phyloP scores from a whole-genome alignment of 2,329 filamentous ascomycete species.

The Beauveria caledonica region DNA sequence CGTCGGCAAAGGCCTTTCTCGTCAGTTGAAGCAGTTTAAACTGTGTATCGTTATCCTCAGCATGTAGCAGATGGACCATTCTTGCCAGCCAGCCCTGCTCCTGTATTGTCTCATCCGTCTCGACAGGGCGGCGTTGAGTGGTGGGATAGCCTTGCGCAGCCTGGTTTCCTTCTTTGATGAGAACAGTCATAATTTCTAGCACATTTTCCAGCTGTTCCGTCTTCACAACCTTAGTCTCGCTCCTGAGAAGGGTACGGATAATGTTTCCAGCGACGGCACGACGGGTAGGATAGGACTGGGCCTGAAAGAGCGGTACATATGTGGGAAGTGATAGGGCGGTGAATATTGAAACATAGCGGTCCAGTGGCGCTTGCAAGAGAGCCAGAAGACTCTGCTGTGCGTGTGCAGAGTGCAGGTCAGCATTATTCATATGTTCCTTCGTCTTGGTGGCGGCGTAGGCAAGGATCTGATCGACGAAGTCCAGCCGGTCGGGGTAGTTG shows the following conservation, averaged over 20 bases:
- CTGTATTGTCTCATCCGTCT: slow-evolving; percentile 96
- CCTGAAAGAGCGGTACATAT: slow-evolving; percentile 81
- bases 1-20: slow-evolving; percentile 79
- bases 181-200: slow-evolving; percentile 76
- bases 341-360: slow-evolving; percentile 87
- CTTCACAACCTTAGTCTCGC: slow-evolving; percentile 71
- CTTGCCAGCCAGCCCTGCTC: slow-evolving; percentile 96
- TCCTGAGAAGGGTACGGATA: slow-evolving; percentile 70
- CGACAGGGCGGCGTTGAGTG: slow-evolving; percentile 63
- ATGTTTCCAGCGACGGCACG: slow-evolving; percentile 87
- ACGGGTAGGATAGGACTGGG: slow-evolving; percentile 87
- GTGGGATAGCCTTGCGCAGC: slow-evolving; percentile 77
- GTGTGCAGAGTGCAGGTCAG: slow-evolving; percentile 82
- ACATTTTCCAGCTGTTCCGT: slow-evolving; percentile 78
- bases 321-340: slow-evolving; percentile 90
- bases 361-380: slow-evolving; percentile 82
- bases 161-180: slow-evolving; percentile 89
- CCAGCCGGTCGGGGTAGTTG: slow-evolving; percentile 85
- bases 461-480: slow-evolving; percentile 92
- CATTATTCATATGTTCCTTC: slow-evolving; percentile 80
- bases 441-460: slow-evolving; percentile 83
- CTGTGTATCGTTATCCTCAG: slow-evolving; percentile 82
- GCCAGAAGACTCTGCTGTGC: slow-evolving; percentile 85
- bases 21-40: slow-evolving; percentile 87
- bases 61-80: slow-evolving; percentile 80